Base-by-base conservation (phyloP, 495 filamentous ascomycete species). In the Podospora tetraspora region DNA sequence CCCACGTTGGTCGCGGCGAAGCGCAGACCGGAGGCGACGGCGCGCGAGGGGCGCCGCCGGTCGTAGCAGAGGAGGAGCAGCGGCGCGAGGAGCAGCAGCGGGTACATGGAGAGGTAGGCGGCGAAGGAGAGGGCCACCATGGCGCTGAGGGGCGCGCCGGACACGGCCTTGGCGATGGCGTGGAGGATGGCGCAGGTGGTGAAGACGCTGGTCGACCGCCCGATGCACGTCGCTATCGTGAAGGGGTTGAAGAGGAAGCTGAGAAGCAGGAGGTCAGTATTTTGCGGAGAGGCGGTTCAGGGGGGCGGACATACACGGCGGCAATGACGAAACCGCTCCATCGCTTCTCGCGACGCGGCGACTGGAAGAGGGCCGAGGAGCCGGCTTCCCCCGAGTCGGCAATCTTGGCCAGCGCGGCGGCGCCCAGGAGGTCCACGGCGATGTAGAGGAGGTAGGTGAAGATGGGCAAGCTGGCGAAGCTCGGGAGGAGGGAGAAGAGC, bases 171-270 rank as follows among this genome's bases (percentile, higher is more conserved):
- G 13, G 92, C 88, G 34, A 96, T 84, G 58, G 93, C 91, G 68
- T 91, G 88, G 37, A 97, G 87, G 66, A 97, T 91, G 64, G 91
- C 93, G 69, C 90, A 90, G 23, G 93, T 94, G 0, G 93, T 96
- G 74, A 98, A 96, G 57, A 96, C 90, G 69, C 87, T 92, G 0
- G 94, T 98, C 8, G 95, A 90, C 6, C 95, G 89, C n/a, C 90
- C 95, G 66, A 99, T 84, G 78, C 94, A 97, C 24, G 93, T 94
- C 62, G 92, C 89, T 70, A 98, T 88, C 1, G 94, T 97, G 76
- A 97, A 96, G 2, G 95, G 95, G 78, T 96, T 97, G 79, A 99
- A 94, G 11, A 99, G 84, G 72, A 92, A 96, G 75, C 91, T 94
- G 63, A 13, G 2, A 19, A 23, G 56, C 9, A 62, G 63, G 56